These are phyloP conservation scores for Pseudocercospora musae DNA, from an alignment of 2,329 filamentous ascomycete species.

Conservation along the genomic window DNA sequence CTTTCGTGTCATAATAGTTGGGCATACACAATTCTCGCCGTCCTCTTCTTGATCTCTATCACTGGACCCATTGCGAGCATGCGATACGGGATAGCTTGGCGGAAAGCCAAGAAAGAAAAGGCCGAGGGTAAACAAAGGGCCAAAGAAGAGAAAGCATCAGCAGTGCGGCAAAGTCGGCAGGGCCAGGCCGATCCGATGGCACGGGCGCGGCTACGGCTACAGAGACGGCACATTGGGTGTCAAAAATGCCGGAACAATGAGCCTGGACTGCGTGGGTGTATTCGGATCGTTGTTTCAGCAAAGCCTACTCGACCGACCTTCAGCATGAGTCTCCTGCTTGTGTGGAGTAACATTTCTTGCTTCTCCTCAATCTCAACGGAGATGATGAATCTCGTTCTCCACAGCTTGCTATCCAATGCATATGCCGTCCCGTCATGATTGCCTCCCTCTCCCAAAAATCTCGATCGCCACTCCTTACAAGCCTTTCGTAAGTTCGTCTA, in stretches of 20 bases:
- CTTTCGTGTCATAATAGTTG: slow-evolving; percentile 18
- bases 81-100: slow-evolving; percentile 29
- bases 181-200: not conserved
- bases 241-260: not conserved
- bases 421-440: not conserved
- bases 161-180: not conserved
- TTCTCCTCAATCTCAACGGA: not conserved
- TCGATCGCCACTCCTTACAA: not conserved
- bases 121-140: slow-evolving; percentile 5
- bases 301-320: not conserved
- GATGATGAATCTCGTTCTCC: not conserved
- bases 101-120: slow-evolving; percentile 28
- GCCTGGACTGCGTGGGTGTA: not conserved
- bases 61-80: slow-evolving; percentile 23
- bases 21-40: slow-evolving; percentile 38
- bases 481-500: not conserved
- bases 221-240: not conserved
- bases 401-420: not conserved
- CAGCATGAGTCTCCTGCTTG: not conserved
- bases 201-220: not conserved
- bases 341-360: not conserved
- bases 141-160: not conserved
- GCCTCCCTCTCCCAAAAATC: not conserved
- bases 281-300: not conserved
- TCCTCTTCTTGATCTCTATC: slow-evolving; percentile 23